Evolutionary conservation across 331 rosid species (phyloP).

Genomic region (Pyracantha coccinea): DNA sequence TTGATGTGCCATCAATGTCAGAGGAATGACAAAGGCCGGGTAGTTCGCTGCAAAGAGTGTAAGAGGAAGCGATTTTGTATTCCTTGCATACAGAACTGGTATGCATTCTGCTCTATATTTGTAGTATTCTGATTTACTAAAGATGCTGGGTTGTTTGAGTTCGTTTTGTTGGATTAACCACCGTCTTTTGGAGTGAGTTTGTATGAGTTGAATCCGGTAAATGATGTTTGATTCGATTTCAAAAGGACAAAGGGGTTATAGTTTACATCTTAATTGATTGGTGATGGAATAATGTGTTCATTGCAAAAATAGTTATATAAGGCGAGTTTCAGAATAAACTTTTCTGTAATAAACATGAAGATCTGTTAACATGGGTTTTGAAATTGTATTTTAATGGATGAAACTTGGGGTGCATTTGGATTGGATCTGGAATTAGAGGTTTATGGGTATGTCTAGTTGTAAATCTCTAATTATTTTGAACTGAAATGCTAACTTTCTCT

Average conservation of each 20-base stretch:
- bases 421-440: neutral
- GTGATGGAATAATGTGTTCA: neutral
- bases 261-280: neutral
- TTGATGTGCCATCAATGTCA: constrained; percentile 95
- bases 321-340: neutral
- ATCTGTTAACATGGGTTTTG: neutral
- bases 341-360: neutral
- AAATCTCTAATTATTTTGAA: neutral
- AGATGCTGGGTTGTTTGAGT: neutral
- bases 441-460: neutral
- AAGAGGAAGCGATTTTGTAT: constrained; percentile 58
- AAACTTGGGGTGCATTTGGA: neutral
- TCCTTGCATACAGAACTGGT: constrained; percentile 57
- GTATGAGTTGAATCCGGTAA: neutral
- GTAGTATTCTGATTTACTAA: neutral
- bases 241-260: neutral
- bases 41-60: constrained; percentile 51
- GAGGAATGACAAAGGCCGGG: constrained; percentile 74
- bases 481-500: neutral
- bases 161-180: neutral
- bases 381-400: neutral
- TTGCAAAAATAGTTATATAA: neutral
- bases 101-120: neutral
- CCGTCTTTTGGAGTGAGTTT: neutral
- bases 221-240: neutral